Evolutionary conservation across 345 rosid genomes (phyloP), one percentile per base, ranked within the genome.

Genomic region (Dipteronia dyeriana): DNA sequence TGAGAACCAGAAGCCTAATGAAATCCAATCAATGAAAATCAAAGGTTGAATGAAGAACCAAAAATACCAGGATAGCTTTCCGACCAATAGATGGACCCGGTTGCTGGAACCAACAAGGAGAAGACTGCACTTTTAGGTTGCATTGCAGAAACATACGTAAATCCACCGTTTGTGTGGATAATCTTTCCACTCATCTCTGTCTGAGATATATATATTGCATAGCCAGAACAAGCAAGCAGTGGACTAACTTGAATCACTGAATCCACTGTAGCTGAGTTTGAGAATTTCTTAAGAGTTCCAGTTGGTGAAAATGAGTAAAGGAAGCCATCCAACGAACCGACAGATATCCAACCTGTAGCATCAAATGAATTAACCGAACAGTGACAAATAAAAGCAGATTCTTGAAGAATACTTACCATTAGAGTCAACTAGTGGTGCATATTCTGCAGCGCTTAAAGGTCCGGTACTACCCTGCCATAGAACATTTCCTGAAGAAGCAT

Each of bases 251-350:
- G 98, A 70, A 92, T 86, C 62, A 90, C 87, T 8, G 83, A 82
- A 82, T 89, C 89, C 9, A 72, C 47, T 41, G 61, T 67, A 64
- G 80, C 53, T n/a, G 77, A 78, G 79, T 83, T 82, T 0, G 90
- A 80, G 76, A 85, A 88, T 82, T 86, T 92, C 71, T 82, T 69
- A 66, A 93, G 85, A 72, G 66, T 63, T 34, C 98, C 99, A n/a
- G 76, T 71, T 16, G 92, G 92, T 79, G 98, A 95, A 70, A 95
- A 84, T 9, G 90, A 91, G 80, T 95, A 93, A 23, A 95, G 79
- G 67, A 85, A 84, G 54, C 98, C 98, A 75, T 95, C 98, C 79
- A 93, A 76, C 4, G 99, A 93, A 80, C 95, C 94, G 65, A 93
- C 80, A 9, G 99, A 91, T 68, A 91, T 76, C 92, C 92, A 93